A percentile compares a stretch with the other conserved stretches of the same genome.
These are phyloP conservation scores for Blastocystis sp. DNA, from an alignment of 352 stramenopile genomes.

Conservation along the genomic window DNA sequence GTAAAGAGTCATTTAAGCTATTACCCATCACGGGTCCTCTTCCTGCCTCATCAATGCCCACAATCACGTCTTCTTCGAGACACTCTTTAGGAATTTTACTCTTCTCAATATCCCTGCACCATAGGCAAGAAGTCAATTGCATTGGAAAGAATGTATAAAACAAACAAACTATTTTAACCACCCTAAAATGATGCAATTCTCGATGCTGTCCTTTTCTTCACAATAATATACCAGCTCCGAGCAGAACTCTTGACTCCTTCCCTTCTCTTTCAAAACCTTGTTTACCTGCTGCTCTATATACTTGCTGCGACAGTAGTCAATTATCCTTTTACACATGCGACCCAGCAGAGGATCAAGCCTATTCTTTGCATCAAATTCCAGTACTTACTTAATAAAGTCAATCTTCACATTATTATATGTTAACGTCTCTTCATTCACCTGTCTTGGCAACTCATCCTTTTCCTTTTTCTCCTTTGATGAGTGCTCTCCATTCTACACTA, in stretches of 20 bases:
- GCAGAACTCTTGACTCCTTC: not conserved
- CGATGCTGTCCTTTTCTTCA: conserved; percentile 32
- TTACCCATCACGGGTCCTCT: conserved; percentile 53
- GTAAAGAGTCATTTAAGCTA: not conserved
- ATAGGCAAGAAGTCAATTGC: conserved; percentile 17
- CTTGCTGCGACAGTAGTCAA: not conserved
- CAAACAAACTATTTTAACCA: not conserved
- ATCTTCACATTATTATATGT: conserved; percentile 38
- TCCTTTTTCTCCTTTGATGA: not conserved
- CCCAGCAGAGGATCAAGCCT: conserved; percentile 9
- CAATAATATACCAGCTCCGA: conserved; percentile 31
- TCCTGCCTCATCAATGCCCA: conserved; percentile 60
- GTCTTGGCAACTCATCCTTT: not conserved
- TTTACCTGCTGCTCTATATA: conserved; percentile 31
- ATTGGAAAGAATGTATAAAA: not conserved
- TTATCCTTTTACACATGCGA: conserved; percentile 39
- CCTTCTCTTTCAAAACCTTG: not conserved
- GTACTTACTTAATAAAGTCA: not conserved
- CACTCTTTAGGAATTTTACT: conserved; percentile 53
- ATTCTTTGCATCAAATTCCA: not conserved
- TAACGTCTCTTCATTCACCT: conserved; percentile 22
- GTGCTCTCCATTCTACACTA: conserved; percentile 5
- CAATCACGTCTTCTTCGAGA: conserved; percentile 51
- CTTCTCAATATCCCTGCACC: conserved; percentile 8
- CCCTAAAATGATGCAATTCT: conserved; percentile 45